Evolutionary conservation across 768 basidiomycete species (phyloP), one percentile per base, ranked within the genome.

Genomic region (Phylloporus arenicola): DNA sequence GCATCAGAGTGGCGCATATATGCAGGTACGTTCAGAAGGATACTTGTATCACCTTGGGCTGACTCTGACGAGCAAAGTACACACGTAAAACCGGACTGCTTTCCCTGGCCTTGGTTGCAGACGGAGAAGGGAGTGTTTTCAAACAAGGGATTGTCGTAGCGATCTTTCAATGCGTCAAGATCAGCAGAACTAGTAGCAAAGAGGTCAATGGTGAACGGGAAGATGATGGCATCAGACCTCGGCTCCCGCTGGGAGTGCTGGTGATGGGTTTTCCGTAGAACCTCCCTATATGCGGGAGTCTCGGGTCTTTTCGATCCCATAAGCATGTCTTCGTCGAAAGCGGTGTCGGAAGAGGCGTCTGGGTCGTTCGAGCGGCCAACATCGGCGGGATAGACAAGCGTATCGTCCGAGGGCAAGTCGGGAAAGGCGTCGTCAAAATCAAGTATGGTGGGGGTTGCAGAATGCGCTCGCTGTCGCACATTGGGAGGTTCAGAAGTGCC

Each of bases 331-430:
- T 53, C 56, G 9, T 64, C 55, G 3, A 56, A 57, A 17, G 37
- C 45, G 22, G 58, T 63, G 42, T 64, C 64, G 29, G 64, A 58
- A 44, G 64, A 65, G 14, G 48, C 48, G 34, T 57, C 59, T 3
- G 50, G 1, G 41, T 63, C 22, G 27, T 56, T 40, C 27, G 42
- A 14, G 34, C 51, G 22, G 35, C 50, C 46, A 6, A 9, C 30
- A 12, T 54, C 51, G 5, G 38, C 41, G 29, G 45, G 53, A 38
- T 58, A 53, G 44, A 40, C 47, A 1, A 66, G 42, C 0, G 62
- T 64, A 35, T 62, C 64, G 30, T 66, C 64, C 9, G 64, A 66
- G 8, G 44, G 51, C 20, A 45, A n/a, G 53, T 56, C 52, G 6
- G 43, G 19, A 16, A 48, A 2, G 25, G 25, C 22, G 25, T 34